Evolutionary conservation across 306 rosid species (phyloP), one percentile per base, ranked within the genome.

Genomic region (Vigna radiata): DNA sequence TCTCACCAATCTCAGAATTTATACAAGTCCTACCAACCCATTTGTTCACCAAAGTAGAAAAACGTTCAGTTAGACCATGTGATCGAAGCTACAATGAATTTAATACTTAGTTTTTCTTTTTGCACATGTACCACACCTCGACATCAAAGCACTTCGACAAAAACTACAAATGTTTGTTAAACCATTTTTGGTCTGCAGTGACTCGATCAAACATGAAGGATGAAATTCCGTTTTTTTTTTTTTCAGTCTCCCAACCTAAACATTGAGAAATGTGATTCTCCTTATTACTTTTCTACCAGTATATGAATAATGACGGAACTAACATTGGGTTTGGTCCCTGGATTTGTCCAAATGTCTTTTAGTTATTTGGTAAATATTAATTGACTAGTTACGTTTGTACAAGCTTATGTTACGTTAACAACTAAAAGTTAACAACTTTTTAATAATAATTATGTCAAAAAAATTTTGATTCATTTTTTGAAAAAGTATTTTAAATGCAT

Each of bases 1-100:
- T 62, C 75, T 21, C 46, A 70, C 33, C 49, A 10, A 75, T 3
- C 50, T 66, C 16, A 9, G 9, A 37, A 36, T 21, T 50, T 82
- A 43, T 41, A 5, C 8, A 52, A 54, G 67, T 39, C 49, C 6
- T 10, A 44, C 39, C 27, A 61, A 43, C 58, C 54, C 68, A 67
- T 49, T 17, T 37, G 16, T 60, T 43, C 21, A 27, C 15, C 16
- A 15, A 23, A 18, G 16, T 37, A 60, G 19, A 37, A 63, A 47
- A 58, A 39, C 31, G 33, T 8, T 56, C 29, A 29, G 17, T 43
- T 17, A 13, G 27, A 43, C 68, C 36, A 43, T 19, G n/a, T 58
- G 49, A 43, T 18, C 0, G 8, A 15, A 36, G 27, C 19, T 17
- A 15, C 19, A 7, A 41, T 14, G 25, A 44, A 53, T 41, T 75